A percentile compares a stretch with the other conserved stretches of the same genome.
These are phyloP conservation scores for Saturnispora kantuleensis DNA, from an alignment of 805 yeast genomes.

Conservation along the genomic window DNA sequence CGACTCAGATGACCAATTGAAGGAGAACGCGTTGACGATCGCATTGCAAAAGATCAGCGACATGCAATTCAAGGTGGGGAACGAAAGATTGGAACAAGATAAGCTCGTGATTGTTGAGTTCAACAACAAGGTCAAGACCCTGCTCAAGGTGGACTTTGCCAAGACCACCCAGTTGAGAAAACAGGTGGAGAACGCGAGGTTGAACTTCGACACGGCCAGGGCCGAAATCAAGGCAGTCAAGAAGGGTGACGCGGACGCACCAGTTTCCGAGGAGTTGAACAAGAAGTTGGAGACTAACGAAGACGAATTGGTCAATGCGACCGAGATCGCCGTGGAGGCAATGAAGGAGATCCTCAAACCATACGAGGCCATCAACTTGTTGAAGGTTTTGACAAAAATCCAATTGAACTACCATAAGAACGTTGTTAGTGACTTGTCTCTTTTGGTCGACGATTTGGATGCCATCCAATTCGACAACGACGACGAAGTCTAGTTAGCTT, in stretches of 20 bases:
- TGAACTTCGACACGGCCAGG: constrained; percentile 60
- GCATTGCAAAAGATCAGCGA: constrained; percentile 47
- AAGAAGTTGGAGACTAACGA: constrained; percentile 49
- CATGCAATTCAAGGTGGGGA: constrained; percentile 53
- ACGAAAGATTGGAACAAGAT: constrained; percentile 63
- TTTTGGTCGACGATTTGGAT: constrained; percentile 36
- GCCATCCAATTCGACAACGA: constrained; percentile 37
- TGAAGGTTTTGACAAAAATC: constrained; percentile 58
- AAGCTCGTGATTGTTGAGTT: constrained; percentile 47
- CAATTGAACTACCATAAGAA: constrained; percentile 56
- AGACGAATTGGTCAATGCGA: constrained; percentile 73
- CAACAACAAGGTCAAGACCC: constrained; percentile 43
- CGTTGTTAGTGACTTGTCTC: constrained; percentile 39
- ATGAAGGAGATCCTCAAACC: constrained; percentile 69
- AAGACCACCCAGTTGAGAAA: constrained; percentile 52
- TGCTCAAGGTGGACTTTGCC: constrained; percentile 49
- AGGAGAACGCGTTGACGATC: constrained; percentile 35
- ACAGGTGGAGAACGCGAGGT: constrained; percentile 60
- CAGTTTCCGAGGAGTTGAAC: constrained; percentile 40
- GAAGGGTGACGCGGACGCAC: constrained; percentile 29
- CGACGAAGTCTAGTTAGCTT: constrained; percentile 8
- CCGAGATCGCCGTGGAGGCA: constrained; percentile 66
- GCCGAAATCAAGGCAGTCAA: constrained; percentile 38
- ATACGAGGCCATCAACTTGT: constrained; percentile 48
- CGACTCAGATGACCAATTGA: constrained; percentile 3